A percentile compares a stretch with the other conserved stretches of the same genome.
Conservation (phyloP, 805 yeast genomes). For the Myxozyma udenii region DNA sequence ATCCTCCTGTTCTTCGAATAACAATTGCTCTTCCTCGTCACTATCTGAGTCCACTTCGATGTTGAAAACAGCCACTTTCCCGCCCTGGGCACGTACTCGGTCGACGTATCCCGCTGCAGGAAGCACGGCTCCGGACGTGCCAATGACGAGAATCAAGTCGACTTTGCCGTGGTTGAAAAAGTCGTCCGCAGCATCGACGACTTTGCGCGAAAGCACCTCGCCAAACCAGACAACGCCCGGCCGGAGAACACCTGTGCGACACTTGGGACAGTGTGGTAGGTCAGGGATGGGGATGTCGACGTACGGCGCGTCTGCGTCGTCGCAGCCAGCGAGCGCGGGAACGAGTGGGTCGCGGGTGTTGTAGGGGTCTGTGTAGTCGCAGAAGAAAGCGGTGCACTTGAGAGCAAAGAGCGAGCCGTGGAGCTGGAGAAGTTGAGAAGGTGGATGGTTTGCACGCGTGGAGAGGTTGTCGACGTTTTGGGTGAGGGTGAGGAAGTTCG, state of each 20-base stretch:
- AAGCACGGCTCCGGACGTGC: constrained; percentile 82
- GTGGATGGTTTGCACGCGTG: constrained; percentile 60
- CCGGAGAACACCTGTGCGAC: constrained; percentile 62
- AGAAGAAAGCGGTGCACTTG: constrained; percentile 70
- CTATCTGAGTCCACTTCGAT: constrained; percentile 45
- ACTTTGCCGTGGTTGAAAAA: constrained; percentile 57
- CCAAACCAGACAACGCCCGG: constrained; percentile 97
- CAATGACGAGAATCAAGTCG: constrained; percentile 76
- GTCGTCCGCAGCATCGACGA: constrained; percentile 65
- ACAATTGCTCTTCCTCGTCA: constrained; percentile 6
- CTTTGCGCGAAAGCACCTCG: constrained; percentile 69
- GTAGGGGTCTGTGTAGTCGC: constrained; percentile 57
- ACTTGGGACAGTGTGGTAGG: constrained; percentile 74
- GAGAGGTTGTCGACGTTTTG: constrained; percentile 69
- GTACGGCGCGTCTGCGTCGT: constrained; percentile 35
- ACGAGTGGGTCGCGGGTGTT: constrained; percentile 61
- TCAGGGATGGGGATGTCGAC: constrained; percentile 48
- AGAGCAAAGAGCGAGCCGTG: constrained; percentile 77
- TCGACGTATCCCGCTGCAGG: constrained; percentile 93
- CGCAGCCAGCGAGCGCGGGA: constrained; percentile 47
- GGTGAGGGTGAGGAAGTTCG: constrained; percentile 62
- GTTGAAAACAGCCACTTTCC: constrained; percentile 80
- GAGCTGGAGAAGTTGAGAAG: constrained; percentile 55
- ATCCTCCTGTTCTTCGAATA: neutral
- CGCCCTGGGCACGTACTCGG: constrained; percentile 66